Conservation (phyloP, 2,329 filamentous ascomycete genomes). For the Kalaharituber pfeilii region DNA sequence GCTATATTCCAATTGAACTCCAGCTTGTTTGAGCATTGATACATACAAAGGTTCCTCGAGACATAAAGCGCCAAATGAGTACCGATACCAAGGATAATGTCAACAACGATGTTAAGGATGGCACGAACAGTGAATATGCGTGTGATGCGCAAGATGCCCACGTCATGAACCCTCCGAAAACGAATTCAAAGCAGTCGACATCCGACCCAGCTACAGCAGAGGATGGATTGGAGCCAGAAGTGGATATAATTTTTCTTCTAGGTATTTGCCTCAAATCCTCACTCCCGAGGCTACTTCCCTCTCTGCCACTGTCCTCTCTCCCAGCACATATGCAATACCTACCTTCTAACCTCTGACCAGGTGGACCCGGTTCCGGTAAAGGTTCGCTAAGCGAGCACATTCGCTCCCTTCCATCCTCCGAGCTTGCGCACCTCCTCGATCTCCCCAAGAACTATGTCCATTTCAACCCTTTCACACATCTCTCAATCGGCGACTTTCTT, state of each 20-base stretch:
- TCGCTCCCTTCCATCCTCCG: neutral
- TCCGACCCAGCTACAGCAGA: slow-evolving; percentile 6
- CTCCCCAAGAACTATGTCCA: too few relatives aligned
- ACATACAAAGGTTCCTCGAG: neutral
- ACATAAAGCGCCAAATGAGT: neutral
- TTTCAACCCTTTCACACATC: too few relatives aligned
- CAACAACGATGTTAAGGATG: neutral
- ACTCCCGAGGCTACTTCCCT: too few relatives aligned
- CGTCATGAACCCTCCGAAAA: slow-evolving; percentile 8
- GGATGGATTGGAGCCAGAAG: slow-evolving; percentile 6
- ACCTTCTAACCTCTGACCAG: too few relatives aligned
- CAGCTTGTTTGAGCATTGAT: neutral
- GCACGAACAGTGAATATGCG: neutral
- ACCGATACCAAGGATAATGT: slow-evolving; percentile 1
- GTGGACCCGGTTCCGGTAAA: neutral
- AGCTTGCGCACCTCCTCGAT: too few relatives aligned
- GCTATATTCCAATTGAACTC: neutral
- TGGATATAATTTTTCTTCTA: slow-evolving; percentile 8
- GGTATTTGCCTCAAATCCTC: too few relatives aligned
- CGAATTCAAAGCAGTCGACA: slow-evolving; percentile 10
- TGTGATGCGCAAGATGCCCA: neutral
- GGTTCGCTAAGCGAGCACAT: neutral
- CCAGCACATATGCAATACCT: too few relatives aligned
- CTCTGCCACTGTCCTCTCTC: too few relatives aligned
- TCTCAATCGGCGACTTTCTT: neutral